Evolutionary conservation across 2,329 filamentous ascomycete species (phyloP), one percentile per base, ranked within the genome.

Genomic region (Magnaporthiopsis incrustans): DNA sequence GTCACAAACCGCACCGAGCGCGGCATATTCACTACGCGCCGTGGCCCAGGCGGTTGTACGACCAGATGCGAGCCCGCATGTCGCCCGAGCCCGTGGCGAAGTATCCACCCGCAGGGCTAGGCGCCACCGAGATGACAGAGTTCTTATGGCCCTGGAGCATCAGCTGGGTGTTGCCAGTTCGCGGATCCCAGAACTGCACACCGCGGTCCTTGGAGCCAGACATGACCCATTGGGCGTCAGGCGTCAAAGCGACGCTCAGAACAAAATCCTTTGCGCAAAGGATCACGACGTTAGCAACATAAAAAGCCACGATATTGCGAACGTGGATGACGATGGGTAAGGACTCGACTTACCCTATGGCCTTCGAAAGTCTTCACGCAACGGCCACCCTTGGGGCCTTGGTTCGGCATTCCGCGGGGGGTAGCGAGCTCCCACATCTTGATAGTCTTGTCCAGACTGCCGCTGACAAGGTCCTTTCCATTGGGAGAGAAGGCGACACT

Each of bases 111-210:
- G 85, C 88, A 22, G 95, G 95, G 76, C 92, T 96, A 27, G 95
- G 95, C 1, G 95, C 94, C 63, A 99, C 95, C 3, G 93, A 97
- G 71, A 98, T 98, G 70, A 99, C 95, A 14, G 92, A 97, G 78
- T 98, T 98, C 83, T 98, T 98, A 76, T 99, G 95, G 32, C 95
- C 95, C 77, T 98, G 95, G 67, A 99, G 85, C 95, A 98, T 98
- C 75, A 99, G 89, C 78, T 98, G 94, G 1, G 94, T 96, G 69
- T 91, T 89, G 50, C 94, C 95, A 26, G 92, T 97, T 71, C 89
- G 85, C 26, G 95, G 94, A 73, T 99, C 94, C 95, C 95, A 99
- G 82, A 99, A 98, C 74, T 98, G 95, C 27, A 99, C 95, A 61
- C 95, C 94, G 62, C 95, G 87, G 73, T 99, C 95, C 81, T 99